Base-by-base conservation (phyloP, 2,329 filamentous ascomycete species). In the Alternaria gaisen region DNA sequence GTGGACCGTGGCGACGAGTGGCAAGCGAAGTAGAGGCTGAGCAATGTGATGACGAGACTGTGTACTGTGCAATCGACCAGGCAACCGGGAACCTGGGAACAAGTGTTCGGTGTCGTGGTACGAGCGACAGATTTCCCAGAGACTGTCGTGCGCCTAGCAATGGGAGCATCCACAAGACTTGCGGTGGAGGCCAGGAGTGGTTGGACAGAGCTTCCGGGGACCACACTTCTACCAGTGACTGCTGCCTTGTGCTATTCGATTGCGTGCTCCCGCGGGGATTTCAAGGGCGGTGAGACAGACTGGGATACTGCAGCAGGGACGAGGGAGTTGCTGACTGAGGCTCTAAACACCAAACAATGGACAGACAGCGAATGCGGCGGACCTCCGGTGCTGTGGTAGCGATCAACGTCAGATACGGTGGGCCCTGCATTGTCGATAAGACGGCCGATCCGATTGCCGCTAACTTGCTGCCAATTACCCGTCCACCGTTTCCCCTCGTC, bases 151-250 rank as follows among this genome's bases (percentile, higher is more conserved):
- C 55, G 58, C 61, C 62, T 51, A 36, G 61, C 34, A 36, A 44
- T 42, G 59, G 52, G 58, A 63, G 59, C 74, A 77, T 77, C 63
- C 70, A 77, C 72, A 58, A 67, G 60, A 53, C 56, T 44, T 51
- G 50, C 61, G 58, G 66, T 65, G 66, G 64, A 61, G 68, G 68
- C 53, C 30, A 30, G 48, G 26, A 20, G 24, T 38, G 48, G 53
- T 50, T 24, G 32, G 54, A 53, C 55, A 55, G 47, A 34, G 53
- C 38, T 50, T 51, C 50, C 41, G 41, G 41, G 42, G 47, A 48
- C 24, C 52, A 56, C 51, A 55, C 53, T 47, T 28, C 53, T 52
- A 18, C 53, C 51, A 59, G 58, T 46, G 14, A 43, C 43, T 50
- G 22, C 38, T 42, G 26, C 42, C 41, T 54, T 36, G 57, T 56